A percentile compares a stretch with the other conserved stretches of the same genome.
Conservation (phyloP, 495 filamentous ascomycete genomes). For the Aspergillus avenaceus region DNA sequence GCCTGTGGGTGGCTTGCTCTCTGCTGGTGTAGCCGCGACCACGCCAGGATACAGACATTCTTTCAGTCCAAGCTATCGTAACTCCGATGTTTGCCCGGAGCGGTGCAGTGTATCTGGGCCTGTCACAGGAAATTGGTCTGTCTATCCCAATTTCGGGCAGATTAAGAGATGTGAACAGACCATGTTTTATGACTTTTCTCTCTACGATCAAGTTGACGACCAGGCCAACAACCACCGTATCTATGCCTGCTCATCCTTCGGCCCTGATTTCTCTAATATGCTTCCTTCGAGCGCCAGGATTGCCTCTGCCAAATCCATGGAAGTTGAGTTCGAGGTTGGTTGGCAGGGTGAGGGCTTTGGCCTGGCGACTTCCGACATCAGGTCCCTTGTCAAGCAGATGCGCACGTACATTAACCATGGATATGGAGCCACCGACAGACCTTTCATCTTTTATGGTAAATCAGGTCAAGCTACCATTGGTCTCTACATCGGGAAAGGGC, state of each 20-base stretch:
- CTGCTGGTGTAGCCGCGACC: too few species aligned
- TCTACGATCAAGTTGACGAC: conserved; percentile 30
- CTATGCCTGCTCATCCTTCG: conserved; percentile 28
- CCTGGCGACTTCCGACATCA: conserved; percentile 7
- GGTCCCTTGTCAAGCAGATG: conserved; percentile 19
- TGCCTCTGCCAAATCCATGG: conserved; percentile 2
- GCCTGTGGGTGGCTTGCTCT: too few species aligned
- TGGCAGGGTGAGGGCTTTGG: conserved; percentile 17
- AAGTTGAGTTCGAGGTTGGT: conserved; percentile 21
- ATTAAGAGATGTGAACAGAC: conserved; percentile 20
- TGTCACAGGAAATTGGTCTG: conserved; percentile 27
- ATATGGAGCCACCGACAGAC: conserved; percentile 8
- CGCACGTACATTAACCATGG: conserved; percentile 19
- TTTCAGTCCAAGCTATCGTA: conserved; percentile 19
- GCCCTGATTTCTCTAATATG: conserved; percentile 19
- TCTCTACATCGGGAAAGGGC: conserved; percentile 24
- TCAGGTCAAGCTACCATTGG: conserved; percentile 18
- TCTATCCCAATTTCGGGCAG: conserved; percentile 23
- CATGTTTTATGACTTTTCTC: conserved; percentile 27
- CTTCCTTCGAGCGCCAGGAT: background rate
- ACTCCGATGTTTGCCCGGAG: conserved; percentile 21
- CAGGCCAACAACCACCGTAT: conserved; percentile 19
- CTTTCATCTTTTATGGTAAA: conserved; percentile 14
- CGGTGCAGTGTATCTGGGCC: conserved; percentile 28
- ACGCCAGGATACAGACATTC: background rate